These are phyloP conservation scores for Colletotrichum tropicicola DNA, from an alignment of 2,329 filamentous ascomycete genomes.

Conservation along the genomic window DNA sequence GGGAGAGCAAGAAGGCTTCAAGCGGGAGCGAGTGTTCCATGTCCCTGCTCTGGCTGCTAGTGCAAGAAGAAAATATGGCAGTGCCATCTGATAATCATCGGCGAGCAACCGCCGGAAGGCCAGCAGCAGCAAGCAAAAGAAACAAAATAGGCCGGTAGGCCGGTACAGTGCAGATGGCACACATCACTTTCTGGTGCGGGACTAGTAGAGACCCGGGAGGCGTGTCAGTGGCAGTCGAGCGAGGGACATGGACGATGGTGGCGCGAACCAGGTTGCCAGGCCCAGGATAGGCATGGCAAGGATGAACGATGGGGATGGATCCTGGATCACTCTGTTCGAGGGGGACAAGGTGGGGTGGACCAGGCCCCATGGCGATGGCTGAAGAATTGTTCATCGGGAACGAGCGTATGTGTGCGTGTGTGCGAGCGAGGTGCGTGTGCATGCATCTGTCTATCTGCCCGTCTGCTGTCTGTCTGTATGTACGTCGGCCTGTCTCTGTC, in stretches of 20 bases:
- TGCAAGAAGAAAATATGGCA: slow-evolving; percentile 29
- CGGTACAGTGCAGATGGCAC: slow-evolving; percentile 28
- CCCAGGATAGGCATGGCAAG: slow-evolving; percentile 23
- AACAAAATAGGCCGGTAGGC: slow-evolving; percentile 13
- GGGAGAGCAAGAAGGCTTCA: slow-evolving; percentile 16
- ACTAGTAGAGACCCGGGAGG: slow-evolving; percentile 19
- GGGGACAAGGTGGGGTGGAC: slow-evolving; percentile 18
- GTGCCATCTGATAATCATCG: slow-evolving; percentile 29
- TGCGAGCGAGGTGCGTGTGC: background rate
- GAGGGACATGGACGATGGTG: slow-evolving; percentile 19
- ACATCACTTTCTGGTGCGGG: slow-evolving; percentile 22
- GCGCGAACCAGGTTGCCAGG: slow-evolving; percentile 13
- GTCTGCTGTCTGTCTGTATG: background rate
- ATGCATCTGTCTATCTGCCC: slow-evolving; percentile 12
- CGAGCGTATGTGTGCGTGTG: slow-evolving; percentile 3
- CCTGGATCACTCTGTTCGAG: slow-evolving; percentile 16
- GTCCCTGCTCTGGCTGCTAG: slow-evolving; percentile 26
- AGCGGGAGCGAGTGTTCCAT: slow-evolving; percentile 26
- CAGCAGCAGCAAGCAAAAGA: slow-evolving; percentile 27
- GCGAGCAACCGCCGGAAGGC: slow-evolving; percentile 27
- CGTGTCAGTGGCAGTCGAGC: slow-evolving; percentile 20
- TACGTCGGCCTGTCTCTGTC: background rate
- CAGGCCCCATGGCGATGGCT: slow-evolving; percentile 23
- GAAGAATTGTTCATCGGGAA: slow-evolving; percentile 31
- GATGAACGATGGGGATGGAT: slow-evolving; percentile 19